These are phyloP conservation scores for Schoenoplectus tabernaemontani DNA, from an alignment of 202 grass and related monocot species.

Conservation along the genomic window DNA sequence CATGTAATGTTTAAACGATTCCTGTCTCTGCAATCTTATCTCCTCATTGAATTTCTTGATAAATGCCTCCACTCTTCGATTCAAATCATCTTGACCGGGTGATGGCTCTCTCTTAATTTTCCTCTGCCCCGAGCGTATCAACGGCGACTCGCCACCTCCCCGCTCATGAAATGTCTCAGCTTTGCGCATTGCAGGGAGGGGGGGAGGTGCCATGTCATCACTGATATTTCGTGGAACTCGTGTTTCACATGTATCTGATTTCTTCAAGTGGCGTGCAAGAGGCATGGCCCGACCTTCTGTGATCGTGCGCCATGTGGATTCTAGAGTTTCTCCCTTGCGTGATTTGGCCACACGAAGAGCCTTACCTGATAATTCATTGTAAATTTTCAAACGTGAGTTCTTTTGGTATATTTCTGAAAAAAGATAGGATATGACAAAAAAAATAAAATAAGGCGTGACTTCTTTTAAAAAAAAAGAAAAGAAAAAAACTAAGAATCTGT, in stretches of 20 bases:
- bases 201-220: background rate
- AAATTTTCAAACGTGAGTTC: background rate
- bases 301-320: constrained; percentile 90
- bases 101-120: constrained; percentile 63
- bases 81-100: constrained; percentile 81
- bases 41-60: constrained; percentile 98
- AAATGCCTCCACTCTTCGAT: constrained; percentile 77
- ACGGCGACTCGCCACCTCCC: background rate
- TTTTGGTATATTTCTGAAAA: background rate
- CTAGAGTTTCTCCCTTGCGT: constrained; percentile 61
- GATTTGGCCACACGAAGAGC: constrained; percentile 55
- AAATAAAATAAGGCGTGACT: background rate
- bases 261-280: constrained; percentile 82
- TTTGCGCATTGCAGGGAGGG: constrained; percentile 59
- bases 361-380: constrained; percentile 30
- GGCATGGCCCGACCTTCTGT: constrained; percentile 63
- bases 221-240: constrained; percentile 27
- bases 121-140: background rate
- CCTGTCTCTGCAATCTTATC: constrained; percentile 81
- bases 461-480: background rate
- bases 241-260: constrained; percentile 72
- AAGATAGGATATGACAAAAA: background rate
- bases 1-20: constrained; percentile 73
- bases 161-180: constrained; percentile 72
- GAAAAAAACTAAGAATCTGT: background rate